Evolutionary conservation across 345 rosid species (phyloP), one percentile per base, ranked within the genome.

Genomic region (Eucalyptus virginea): DNA sequence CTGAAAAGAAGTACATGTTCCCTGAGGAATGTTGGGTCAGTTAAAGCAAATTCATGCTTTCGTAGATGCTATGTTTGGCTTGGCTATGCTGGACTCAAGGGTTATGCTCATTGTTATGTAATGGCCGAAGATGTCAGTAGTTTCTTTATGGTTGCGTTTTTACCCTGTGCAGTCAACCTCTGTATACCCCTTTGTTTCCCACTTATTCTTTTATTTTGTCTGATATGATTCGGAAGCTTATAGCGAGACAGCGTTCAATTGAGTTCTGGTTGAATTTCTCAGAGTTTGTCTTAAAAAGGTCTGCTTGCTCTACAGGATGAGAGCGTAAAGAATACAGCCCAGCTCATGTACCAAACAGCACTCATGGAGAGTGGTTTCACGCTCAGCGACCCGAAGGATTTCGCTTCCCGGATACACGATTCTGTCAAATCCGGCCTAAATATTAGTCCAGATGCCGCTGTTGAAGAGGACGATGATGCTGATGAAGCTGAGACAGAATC

Each of bases 301-400:
- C 45, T 87, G 67, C 54, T 34, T 37, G 86, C 44, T 58, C 32
- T 89, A 87, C 95, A 97, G 99, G 99, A 96, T 60, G 96, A 91
- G 91, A 87, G 89, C 45, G 94, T 97, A 86, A 96, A 94, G 95
- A 94, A 95, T 90, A 98, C 97, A 13, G 99, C 98, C 13, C 96
- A 93, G 72, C 99, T 98, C 88, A 93, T 98, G 90, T 96, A 98
- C 95, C 99, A 97, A 90, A 97, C 99, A 1, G 98, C 99, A 30
- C 94, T 97, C 37, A 93, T 98, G 95, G 99, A 98, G 96, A 98
- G 99, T 91, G 99, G 99, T 86, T 98, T 97, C 93, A 67, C 92
- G 87, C 94, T 93, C 86, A 89, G 28, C 4, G 98, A 98, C 88
- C 99, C 99, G 12, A 97, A 97, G 90, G 99, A 95, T 88, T 98